Conservation (phyloP, 306 rosid genomes). For the Delonix regia region DNA sequence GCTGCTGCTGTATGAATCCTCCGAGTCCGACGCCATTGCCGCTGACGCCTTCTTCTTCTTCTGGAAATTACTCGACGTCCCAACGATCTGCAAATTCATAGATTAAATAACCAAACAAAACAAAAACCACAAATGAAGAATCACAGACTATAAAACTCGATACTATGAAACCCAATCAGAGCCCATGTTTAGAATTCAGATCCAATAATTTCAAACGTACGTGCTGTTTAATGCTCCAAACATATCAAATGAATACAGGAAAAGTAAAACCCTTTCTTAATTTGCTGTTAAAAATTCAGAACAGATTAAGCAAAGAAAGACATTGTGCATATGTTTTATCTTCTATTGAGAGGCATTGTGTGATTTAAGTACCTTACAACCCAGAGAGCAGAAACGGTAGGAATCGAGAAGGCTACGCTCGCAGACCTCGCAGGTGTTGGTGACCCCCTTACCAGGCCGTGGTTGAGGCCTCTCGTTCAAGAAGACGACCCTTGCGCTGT, state of each 20-base stretch:
- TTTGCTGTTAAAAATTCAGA: neutral
- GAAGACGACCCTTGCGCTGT: constrained; percentile 78
- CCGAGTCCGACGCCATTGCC: constrained; percentile 68
- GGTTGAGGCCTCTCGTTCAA: constrained; percentile 79
- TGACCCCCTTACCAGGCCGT: constrained; percentile 87
- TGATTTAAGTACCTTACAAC: constrained; percentile 74
- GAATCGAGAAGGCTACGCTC: constrained; percentile 94
- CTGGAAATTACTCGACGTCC: constrained; percentile 60
- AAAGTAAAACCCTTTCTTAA: neutral
- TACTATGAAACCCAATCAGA: neutral
- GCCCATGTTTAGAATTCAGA: constrained; percentile 22
- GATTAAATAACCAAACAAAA: constrained; percentile 1
- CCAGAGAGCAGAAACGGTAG: constrained; percentile 89
- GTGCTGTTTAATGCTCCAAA: neutral
- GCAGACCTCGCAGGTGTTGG: constrained; percentile 94
- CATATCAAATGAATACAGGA: too few relatives aligned
- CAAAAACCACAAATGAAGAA: neutral
- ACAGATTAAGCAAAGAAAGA: neutral
- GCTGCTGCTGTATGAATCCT: constrained; percentile 80
- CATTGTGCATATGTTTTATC: too few relatives aligned
- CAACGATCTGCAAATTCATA: constrained; percentile 58
- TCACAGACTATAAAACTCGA: constrained; percentile 4
- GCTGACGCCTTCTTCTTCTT: constrained; percentile 52
- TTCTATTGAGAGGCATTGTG: neutral
- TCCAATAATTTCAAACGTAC: neutral